phyloP scores from a whole-genome alignment of 177 flowering plant genomes.

The Vitis hybrid region DNA sequence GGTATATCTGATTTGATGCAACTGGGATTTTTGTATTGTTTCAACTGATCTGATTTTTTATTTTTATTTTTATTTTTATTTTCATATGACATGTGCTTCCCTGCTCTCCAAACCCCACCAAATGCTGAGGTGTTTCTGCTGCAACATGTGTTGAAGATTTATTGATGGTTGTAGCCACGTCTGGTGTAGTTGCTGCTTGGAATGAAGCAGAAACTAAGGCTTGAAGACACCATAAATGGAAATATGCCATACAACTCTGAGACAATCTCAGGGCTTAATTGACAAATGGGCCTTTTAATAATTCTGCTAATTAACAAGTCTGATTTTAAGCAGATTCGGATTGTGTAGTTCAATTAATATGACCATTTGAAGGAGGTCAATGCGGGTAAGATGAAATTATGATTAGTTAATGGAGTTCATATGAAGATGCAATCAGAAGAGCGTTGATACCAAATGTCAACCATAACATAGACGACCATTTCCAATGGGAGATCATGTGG shows the following conservation, averaged over 20 bases:
- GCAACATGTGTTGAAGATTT: not conserved
- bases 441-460: too few relatives aligned
- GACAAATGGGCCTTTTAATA: not conserved
- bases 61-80: not conserved
- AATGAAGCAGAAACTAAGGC: slow-evolving; percentile 11
- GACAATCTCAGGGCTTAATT: slow-evolving; percentile 1
- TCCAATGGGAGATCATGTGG: too few relatives aligned
- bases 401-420: too few relatives aligned
- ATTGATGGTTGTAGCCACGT: slow-evolving; percentile 30
- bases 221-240: not conserved
- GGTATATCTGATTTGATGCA: not conserved
- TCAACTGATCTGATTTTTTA: too few relatives aligned
- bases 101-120: not conserved
- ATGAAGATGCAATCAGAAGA: too few relatives aligned
- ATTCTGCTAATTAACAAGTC: not conserved
- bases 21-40: too few relatives aligned
- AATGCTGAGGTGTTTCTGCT: not conserved
- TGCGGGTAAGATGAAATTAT: not conserved
- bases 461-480: too few relatives aligned
- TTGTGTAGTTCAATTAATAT: not conserved
- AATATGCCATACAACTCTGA: not conserved
- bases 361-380: slow-evolving; percentile 1
- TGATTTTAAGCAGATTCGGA: not conserved
- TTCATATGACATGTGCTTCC: not conserved
- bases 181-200: slow-evolving; percentile 11